Evolutionary conservation across 2,329 filamentous ascomycete genomes (phyloP).

Genomic region (Camptophora hylomeconis): DNA sequence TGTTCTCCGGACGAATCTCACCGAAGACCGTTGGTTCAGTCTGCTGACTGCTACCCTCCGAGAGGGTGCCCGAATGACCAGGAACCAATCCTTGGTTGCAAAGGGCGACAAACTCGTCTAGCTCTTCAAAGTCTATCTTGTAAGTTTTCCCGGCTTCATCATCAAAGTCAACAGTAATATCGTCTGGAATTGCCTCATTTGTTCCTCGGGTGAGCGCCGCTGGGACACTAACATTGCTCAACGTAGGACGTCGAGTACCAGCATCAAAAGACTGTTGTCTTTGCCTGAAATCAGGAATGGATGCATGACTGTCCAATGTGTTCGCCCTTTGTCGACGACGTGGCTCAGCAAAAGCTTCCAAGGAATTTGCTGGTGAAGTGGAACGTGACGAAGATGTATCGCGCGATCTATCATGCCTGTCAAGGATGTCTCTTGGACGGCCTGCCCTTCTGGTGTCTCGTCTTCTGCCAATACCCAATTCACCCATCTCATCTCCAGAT

Average conservation of each 20-base stretch:
- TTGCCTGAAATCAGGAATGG: slow-evolving; percentile 22
- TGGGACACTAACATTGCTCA: slow-evolving; percentile 42
- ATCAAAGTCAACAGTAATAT: slow-evolving; percentile 77
- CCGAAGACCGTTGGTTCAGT: slow-evolving; percentile 44
- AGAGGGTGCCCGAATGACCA: slow-evolving; percentile 7
- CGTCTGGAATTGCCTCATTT: slow-evolving; percentile 52
- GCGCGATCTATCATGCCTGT: slow-evolving; percentile 31
- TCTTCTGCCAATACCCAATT: slow-evolving; percentile 21
- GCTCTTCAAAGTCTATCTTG: slow-evolving; percentile 79
- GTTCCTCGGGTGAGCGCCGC: slow-evolving; percentile 38
- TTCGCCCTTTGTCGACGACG: slow-evolving; percentile 67
- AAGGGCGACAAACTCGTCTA: slow-evolving; percentile 78
- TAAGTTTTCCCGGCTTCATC: slow-evolving; percentile 66
- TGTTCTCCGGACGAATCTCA: slow-evolving; percentile 39
- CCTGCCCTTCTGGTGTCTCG: slow-evolving; percentile 14
- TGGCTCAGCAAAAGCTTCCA: slow-evolving; percentile 90
- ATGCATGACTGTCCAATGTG: slow-evolving; percentile 47
- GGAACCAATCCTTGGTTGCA: slow-evolving; percentile 36
- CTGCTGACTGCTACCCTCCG: slow-evolving; percentile 35
- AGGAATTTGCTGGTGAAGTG: slow-evolving; percentile 83
- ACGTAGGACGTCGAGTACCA: slow-evolving; percentile 39
- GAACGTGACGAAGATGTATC: slow-evolving; percentile 50
- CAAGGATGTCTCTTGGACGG: slow-evolving; percentile 21
- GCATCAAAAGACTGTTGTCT: slow-evolving; percentile 1
- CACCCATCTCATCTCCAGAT: slow-evolving; percentile 24